Evolutionary conservation across 179 eudicot species (phyloP), one percentile per base, ranked within the genome.

Genomic region (Spergularia azorica): DNA sequence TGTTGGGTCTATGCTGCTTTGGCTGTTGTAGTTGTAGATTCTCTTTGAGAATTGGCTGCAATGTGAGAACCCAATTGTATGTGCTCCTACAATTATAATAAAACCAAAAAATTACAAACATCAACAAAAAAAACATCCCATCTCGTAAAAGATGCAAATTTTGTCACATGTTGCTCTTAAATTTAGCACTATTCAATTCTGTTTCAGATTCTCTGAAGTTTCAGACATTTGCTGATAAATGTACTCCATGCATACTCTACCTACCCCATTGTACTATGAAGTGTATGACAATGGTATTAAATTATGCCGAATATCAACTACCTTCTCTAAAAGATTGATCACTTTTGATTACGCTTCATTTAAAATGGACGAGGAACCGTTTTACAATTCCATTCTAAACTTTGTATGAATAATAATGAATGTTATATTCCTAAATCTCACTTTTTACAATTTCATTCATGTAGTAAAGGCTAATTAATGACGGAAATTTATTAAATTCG

Each of bases 31-130:
- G 50, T 84, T 79, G 83, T 89, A 90, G 51, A 94, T 81, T 20
- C 97, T 84, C 6, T 84, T 84, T 15, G 90, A 79, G 84, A 94
- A 91, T 2, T 82, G 84, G 46, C 74, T 58, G 77, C 97, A 94
- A 77, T 90, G 95, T n/a, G 97, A 82, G 85, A 92, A 94, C n/a
- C 95, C 95, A 26, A 94, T 20, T 65, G 98, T 90, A 77, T 92
- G 97, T 38, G 98, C 97, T 65, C 92, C 97, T 91, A 58, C 15
- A 64, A 36, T 41, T 14, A 14, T 65, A 14, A 41, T 14, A 17
- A 15, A 6, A 55, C 1, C 57, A 14, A 38, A 71, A 54, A n/a
- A 48, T 38, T 18, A 21, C 17, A 70, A 20, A 20, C 38, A 17
- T 17, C 9, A 68, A 20, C 36, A 48, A 36, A 26, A n/a, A 20